These are phyloP conservation scores for Populus davidiana DNA, from an alignment of 345 rosid genomes.

Conservation along the genomic window DNA sequence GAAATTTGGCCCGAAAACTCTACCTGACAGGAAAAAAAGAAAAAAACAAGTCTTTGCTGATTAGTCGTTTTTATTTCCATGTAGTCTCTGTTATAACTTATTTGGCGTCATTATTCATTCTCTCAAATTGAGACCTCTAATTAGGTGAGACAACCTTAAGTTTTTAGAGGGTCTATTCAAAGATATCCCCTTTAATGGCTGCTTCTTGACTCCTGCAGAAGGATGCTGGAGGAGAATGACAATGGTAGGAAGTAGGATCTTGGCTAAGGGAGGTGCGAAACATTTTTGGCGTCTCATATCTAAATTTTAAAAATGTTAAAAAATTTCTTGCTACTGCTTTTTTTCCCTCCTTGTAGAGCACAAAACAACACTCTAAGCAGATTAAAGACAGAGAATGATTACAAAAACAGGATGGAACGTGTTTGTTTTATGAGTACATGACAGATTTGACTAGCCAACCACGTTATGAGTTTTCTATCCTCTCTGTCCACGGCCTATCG, in stretches of 20 bases:
- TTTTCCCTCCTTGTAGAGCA: background rate
- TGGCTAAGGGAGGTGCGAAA: background rate
- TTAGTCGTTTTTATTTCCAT: too few relatives aligned
- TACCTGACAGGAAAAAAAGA: background rate
- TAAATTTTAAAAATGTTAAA: constrained; percentile 10
- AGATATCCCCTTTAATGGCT: too few relatives aligned
- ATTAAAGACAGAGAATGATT: constrained; percentile 4
- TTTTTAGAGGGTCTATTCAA: too few relatives aligned
- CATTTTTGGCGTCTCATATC: background rate
- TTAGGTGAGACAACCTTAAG: too few relatives aligned
- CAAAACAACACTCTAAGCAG: constrained; percentile 27
- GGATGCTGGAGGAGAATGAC: too few relatives aligned
- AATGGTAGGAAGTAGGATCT: background rate
- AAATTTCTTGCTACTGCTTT: constrained; percentile 3
- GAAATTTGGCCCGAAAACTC: too few relatives aligned
- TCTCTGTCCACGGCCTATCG: constrained; percentile 12
- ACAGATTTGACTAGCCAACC: background rate
- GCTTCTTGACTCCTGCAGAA: background rate
- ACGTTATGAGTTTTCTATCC: background rate
- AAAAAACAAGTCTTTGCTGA: too few relatives aligned
- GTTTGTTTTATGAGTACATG: background rate
- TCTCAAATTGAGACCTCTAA: too few relatives aligned
- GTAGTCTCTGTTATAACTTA: too few relatives aligned
- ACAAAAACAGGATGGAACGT: background rate
- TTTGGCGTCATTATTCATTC: too few relatives aligned